Evolutionary conservation across 2,329 filamentous ascomycete species (phyloP), one percentile per base, ranked within the genome.

Genomic region (Daldinia sp.): DNA sequence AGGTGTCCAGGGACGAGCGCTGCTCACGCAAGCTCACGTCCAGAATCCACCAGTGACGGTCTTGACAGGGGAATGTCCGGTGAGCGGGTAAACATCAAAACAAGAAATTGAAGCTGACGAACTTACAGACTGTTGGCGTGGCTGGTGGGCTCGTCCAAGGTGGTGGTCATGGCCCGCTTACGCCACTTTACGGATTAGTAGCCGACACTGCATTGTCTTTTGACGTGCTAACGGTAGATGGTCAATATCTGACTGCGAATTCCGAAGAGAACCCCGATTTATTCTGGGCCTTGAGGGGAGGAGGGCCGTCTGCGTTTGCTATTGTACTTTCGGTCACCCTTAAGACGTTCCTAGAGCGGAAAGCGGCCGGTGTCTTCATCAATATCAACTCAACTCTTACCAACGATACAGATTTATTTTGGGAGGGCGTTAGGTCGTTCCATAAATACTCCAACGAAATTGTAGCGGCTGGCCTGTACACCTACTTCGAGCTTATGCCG

Each of bases 111-210:
- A 15, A 37, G 29, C 54, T 68, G 43, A 70, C 6, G 21, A 41
- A 17, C 9, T 21, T n/a, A 23, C 57, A 76, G 81, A 81, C 83
- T 0, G 86, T 89, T 3, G 86, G 86, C 7, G 71, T 87, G 10
- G 82, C 84, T 1, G 87, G 87, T n/a, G 87, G 87, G 1, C 87
- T 85, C 61, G 81, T 80, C 1, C 84, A 87, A 72, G 86, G 85
- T 3, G 87, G 85, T 10, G 82, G 82, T 1, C 81, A 84, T 64
- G 79, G 77, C 9, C 80, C 80, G 1, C 67, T 80, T 74, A 34
- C 75, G 75, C 15, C 75, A 83, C 4, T 72, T 67, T 29, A 82
- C 77, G 9, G 75, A 67, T 4, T 82, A 49, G 56, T 56, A 19
- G 82, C 82, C 3, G 84, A 86, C 66, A 81, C 83, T 51, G 78